Conservation (phyloP, 345 rosid genomes). For the Aquilaria yunnanensis region DNA sequence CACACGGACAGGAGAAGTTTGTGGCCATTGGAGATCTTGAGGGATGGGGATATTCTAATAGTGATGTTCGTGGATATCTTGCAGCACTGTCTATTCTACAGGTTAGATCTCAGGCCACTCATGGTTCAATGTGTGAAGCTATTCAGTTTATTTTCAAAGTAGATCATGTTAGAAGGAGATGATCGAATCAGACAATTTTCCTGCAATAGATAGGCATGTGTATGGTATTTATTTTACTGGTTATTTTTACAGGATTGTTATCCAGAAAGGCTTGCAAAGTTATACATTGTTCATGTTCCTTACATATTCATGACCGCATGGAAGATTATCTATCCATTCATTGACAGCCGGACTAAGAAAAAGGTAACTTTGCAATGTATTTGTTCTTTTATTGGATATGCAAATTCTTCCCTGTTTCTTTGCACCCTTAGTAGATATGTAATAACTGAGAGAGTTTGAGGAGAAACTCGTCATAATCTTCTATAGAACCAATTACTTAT, state of each 20-base stretch:
- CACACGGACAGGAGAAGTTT: conserved; percentile 73
- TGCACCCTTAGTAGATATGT: background rate
- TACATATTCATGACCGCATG: conserved; percentile 85
- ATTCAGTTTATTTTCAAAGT: background rate
- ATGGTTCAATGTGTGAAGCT: background rate
- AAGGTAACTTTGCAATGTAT: conserved; percentile 38
- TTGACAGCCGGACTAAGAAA: conserved; percentile 75
- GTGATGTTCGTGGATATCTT: conserved; percentile 71
- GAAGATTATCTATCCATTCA: conserved; percentile 77
- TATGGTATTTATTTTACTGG: background rate
- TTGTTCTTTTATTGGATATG: background rate
- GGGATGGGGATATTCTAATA: conserved; percentile 83
- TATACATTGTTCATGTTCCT: conserved; percentile 63
- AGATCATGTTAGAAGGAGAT: background rate
- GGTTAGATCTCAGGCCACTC: conserved; percentile 33
- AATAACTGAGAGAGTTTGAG: too few relatives aligned
- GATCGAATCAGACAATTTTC: background rate
- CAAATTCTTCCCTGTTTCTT: background rate
- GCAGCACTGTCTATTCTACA: conserved; percentile 70
- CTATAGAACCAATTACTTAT: too few relatives aligned
- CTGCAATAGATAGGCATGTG: background rate
- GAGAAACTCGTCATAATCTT: too few relatives aligned
- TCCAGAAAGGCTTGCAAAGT: conserved; percentile 84
- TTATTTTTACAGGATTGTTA: conserved; percentile 57
- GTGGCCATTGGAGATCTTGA: conserved; percentile 59